Base-by-base conservation (phyloP, 2,329 filamentous ascomycete genomes). In the Claviceps digitariae region DNA sequence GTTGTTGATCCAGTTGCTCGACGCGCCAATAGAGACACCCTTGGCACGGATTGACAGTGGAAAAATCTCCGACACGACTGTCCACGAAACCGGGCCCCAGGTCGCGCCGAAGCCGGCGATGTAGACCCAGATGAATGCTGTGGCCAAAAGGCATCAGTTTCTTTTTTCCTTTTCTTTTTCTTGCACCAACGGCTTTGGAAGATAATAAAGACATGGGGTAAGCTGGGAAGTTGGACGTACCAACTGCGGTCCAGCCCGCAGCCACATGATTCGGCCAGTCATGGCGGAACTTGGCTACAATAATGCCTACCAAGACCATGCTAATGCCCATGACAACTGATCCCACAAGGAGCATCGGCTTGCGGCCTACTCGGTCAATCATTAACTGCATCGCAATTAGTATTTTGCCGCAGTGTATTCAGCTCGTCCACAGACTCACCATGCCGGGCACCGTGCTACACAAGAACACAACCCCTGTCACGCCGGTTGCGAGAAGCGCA, bases 391-490 rank as follows among this genome's bases (percentile, higher is more conserved):
- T 46, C 20, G 12, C 15, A 10, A 36, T 15, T 17, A 36, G 34
- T 34, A 12, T 34, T 34, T 7, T 36, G 34, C 13, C 34, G 34
- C 13, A 15, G 12, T 36, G 34, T 13, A 36, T 36, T 13, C 34
- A 15, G 7, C 34, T 15, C 36, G 15, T 46, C 25, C 48, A 40
- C 23, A 13, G 15, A 38, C 53, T 50, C 23, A 57, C 62, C 64
- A 67, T 67, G 10, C 41, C 50, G 1, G 66, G 66, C 2, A 67
- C 53, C 3, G 66, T 67, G 45, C 55, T 61, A 8, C 66, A 56
- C 59, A 86, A 82, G 74, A 86, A 84, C 51, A 81, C 78, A 38
- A 87, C 82, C 3, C 84, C 84, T 4, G 84, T 83, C 0, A 87
- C 83, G 9, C 84, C 84, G 0, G 83, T 87, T 0, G 84, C 83